Conservation (phyloP, 2,329 filamentous ascomycete genomes). For the Colletotrichum spinosum region DNA sequence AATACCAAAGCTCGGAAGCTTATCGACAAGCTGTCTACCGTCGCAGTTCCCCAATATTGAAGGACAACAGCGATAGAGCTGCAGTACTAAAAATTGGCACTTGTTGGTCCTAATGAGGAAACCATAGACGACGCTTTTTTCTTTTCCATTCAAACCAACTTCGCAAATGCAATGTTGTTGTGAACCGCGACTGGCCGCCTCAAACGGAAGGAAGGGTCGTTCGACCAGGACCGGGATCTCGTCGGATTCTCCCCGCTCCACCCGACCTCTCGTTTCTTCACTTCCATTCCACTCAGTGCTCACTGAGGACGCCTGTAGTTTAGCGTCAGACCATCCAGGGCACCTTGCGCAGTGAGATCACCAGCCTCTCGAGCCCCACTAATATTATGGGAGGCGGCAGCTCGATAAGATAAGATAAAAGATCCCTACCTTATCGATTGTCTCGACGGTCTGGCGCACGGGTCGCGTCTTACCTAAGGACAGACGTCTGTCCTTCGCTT, state of each 20-base stretch:
- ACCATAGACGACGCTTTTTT: slow-evolving; percentile 9
- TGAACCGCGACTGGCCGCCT: slow-evolving; percentile 34
- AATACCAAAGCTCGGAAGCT: slow-evolving; percentile 32
- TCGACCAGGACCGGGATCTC: not conserved
- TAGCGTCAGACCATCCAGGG: slow-evolving; percentile 12
- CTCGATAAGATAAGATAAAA: too few relatives aligned
- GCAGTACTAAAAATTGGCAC: too few relatives aligned
- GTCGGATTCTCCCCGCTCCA: not conserved
- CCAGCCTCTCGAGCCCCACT: not conserved
- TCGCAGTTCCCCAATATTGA: not conserved
- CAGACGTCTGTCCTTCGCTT: too few relatives aligned
- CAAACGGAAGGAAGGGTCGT: not conserved
- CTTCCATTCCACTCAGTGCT: not conserved
- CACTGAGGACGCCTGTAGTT: slow-evolving; percentile 9
- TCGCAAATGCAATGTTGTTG: slow-evolving; percentile 34
- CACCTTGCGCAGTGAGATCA: slow-evolving; percentile 21
- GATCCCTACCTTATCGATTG: not conserved
- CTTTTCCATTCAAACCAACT: not conserved
- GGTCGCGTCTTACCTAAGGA: too few relatives aligned
- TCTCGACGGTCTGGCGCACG: too few relatives aligned
- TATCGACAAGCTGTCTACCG: slow-evolving; percentile 4
- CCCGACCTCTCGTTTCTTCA: not conserved
- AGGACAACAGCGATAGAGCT: too few relatives aligned
- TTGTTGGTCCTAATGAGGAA: too few relatives aligned
- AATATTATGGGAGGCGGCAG: too few relatives aligned